phyloP scores from a whole-genome alignment of 2,329 filamentous ascomycete genomes.

The Aureobasidium sp. region DNA sequence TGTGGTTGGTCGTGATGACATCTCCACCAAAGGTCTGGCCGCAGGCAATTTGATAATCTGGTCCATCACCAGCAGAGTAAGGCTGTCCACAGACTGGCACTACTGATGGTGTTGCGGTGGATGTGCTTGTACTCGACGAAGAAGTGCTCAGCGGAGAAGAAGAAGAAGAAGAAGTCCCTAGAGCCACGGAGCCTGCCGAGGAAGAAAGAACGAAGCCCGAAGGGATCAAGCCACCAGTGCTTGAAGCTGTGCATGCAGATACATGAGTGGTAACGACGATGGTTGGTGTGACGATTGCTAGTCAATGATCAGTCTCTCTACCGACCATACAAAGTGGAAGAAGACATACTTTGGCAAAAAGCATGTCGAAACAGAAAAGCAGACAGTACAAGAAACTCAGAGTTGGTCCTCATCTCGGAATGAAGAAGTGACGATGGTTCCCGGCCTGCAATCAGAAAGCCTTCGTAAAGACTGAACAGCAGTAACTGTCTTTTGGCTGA shows the following conservation, averaged over 20 bases:
- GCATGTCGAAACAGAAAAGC: neutral
- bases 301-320: neutral
- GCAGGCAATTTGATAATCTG: slow-evolving; percentile 4
- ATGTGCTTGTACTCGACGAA: neutral
- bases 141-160: neutral
- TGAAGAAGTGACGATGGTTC: too few species aligned
- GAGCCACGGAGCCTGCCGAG: neutral
- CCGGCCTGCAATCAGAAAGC: too few species aligned
- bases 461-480: neutral
- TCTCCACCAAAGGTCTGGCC: slow-evolving; percentile 9
- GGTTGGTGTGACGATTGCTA: neutral
- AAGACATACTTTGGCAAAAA: neutral
- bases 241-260: neutral
- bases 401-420: neutral
- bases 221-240: neutral
- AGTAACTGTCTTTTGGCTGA: too few species aligned
- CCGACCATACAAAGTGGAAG: neutral
- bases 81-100: slow-evolving; percentile 7
- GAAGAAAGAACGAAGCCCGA: slow-evolving; percentile 10
- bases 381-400: neutral
- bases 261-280: slow-evolving; percentile 10
- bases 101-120: neutral
- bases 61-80: neutral
- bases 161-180: neutral
- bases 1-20: neutral